Evolutionary conservation across 2,329 filamentous ascomycete species (phyloP).

Genomic region (Teratosphaeria nubilosa): DNA sequence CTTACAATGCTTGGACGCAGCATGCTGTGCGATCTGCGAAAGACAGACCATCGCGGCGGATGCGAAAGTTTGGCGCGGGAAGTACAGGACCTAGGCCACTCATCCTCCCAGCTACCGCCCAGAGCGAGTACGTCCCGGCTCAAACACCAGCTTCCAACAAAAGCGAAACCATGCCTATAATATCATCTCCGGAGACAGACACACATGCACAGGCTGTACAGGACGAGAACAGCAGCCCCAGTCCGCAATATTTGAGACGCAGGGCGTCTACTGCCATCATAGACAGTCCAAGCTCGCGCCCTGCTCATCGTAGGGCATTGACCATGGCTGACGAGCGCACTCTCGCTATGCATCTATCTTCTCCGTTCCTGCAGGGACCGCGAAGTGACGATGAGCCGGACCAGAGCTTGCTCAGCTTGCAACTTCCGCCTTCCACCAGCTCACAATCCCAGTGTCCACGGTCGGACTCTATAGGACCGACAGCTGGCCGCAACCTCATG

Average conservation of each 20-base stretch:
- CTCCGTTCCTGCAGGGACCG: constrained; percentile 3
- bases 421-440: constrained; percentile 3
- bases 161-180: constrained; percentile 4
- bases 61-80: constrained; percentile 28
- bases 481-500: constrained; percentile 23
- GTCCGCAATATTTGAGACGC: not conserved
- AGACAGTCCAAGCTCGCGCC: constrained; percentile 5
- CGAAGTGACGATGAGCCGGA: not conserved
- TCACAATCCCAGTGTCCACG: constrained; percentile 5
- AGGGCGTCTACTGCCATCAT: not conserved
- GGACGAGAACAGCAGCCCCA: not conserved
- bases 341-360: constrained; percentile 1
- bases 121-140: constrained; percentile 14
- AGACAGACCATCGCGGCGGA: constrained; percentile 18
- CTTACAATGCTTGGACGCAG: constrained; percentile 9
- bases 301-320: constrained; percentile 11
- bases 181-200: not conserved
- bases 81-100: constrained; percentile 24
- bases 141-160: constrained; percentile 20
- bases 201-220: constrained; percentile 1
- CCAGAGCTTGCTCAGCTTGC: constrained; percentile 2
- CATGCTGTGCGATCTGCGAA: constrained; percentile 6
- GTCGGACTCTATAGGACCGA: constrained; percentile 16
- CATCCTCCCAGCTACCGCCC: constrained; percentile 24
- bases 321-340: constrained; percentile 9